Conservation (phyloP, 768 basidiomycete species). For the Termitomyces sp. region DNA sequence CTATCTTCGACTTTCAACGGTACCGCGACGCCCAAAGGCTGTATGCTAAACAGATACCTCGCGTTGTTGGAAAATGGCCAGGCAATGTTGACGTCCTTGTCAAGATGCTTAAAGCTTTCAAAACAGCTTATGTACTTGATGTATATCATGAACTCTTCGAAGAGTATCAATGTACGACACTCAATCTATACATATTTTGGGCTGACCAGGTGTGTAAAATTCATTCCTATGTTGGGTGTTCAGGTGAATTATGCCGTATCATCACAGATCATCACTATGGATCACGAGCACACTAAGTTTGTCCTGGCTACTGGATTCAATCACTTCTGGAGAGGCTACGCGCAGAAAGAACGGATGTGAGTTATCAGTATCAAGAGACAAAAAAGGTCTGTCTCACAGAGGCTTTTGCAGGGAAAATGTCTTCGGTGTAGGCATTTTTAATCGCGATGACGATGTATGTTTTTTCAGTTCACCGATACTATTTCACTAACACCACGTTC, state of each 20-base stretch:
- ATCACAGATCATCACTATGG: constrained; percentile 66
- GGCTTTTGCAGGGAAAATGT: constrained; percentile 42
- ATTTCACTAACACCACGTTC: constrained; percentile 1
- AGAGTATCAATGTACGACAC: constrained; percentile 65
- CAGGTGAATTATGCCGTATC: not conserved
- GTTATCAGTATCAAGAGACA: constrained; percentile 15
- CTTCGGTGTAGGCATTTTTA: constrained; percentile 75
- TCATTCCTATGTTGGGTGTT: not conserved
- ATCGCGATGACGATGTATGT: constrained; percentile 65
- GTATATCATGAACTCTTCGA: constrained; percentile 63
- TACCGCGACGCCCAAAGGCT: constrained; percentile 39
- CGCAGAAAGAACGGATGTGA: constrained; percentile 64
- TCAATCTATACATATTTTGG: constrained; percentile 69
- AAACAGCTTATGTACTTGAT: constrained; percentile 56
- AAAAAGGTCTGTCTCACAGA: not conserved
- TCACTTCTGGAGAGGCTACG: constrained; percentile 61
- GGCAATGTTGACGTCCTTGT: constrained; percentile 73
- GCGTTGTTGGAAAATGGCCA: constrained; percentile 66
- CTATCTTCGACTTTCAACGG: constrained; percentile 31
- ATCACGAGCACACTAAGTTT: constrained; percentile 63
- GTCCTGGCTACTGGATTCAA: constrained; percentile 61
- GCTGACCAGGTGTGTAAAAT: constrained; percentile 50
- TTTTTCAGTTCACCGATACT: not conserved
- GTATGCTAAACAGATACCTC: constrained; percentile 48
- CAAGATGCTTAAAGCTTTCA: constrained; percentile 47